A percentile compares a stretch with the other conserved stretches of the same genome.
Conservation (phyloP, 768 basidiomycete genomes). For the Mycena haematopus region DNA sequence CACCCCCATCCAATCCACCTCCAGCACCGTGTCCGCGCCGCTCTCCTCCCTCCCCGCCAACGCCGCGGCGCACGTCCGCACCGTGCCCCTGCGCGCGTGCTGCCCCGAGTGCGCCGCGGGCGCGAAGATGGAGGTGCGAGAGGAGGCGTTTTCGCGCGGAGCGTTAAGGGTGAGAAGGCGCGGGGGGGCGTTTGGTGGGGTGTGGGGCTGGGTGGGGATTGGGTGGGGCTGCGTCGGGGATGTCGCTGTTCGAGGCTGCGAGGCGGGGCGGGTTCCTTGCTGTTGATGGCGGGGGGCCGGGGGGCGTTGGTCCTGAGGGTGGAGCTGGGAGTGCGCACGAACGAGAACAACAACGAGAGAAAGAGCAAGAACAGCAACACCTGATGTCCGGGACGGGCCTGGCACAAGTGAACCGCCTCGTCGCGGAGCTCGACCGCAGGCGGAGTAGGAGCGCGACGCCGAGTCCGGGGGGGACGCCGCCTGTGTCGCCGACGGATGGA, state of each 20-base stretch:
- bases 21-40: constrained; percentile 38
- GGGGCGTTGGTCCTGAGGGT: too few species aligned
- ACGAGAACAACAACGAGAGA: too few species aligned
- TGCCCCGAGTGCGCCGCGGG: constrained; percentile 60
- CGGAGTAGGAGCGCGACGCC: constrained; percentile 21
- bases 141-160: constrained; percentile 28
- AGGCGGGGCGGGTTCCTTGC: constrained; percentile 15
- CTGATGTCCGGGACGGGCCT: constrained; percentile 23
- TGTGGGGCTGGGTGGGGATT: background rate
- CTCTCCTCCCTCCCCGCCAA: constrained; percentile 7
- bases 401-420: constrained; percentile 25
- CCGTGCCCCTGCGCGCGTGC: constrained; percentile 75
- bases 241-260: constrained; percentile 14
- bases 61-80: constrained; percentile 36
- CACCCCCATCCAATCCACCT: constrained; percentile 24
- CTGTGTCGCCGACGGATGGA: background rate
- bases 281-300: too few species aligned
- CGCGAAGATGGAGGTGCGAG: constrained; percentile 13
- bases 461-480: too few species aligned
- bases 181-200: background rate
- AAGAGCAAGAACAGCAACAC: too few species aligned
- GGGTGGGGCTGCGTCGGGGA: background rate
- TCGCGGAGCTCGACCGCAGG: constrained; percentile 25
- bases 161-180: constrained; percentile 26
- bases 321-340: too few species aligned